Conservation (phyloP, 148 eudicot genomes). For the Silene conica region DNA sequence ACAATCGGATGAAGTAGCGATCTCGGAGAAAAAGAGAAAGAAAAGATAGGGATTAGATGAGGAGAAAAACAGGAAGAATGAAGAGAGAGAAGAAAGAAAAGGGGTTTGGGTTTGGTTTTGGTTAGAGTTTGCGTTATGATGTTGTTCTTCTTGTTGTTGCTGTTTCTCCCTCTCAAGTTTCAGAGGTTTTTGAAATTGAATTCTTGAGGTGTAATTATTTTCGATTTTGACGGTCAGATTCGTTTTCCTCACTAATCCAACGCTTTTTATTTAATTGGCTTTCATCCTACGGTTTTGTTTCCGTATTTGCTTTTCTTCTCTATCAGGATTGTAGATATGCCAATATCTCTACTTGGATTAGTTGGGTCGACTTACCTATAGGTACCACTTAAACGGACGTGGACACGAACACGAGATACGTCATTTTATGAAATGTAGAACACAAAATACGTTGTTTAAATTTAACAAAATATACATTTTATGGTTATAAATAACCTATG, state of each 20-base stretch:
- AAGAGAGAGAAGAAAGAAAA: neutral
- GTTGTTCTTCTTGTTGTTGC: neutral
- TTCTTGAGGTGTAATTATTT: neutral
- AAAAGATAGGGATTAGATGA: neutral
- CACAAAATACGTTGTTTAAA: no score
- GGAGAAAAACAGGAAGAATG: neutral
- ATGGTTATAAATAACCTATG: no score
- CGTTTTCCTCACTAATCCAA: neutral
- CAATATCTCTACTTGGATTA: neutral
- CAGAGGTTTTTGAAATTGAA: conserved; percentile 25
- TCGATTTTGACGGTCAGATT: conserved; percentile 19
- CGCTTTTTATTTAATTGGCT: neutral
- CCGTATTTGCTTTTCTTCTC: neutral
- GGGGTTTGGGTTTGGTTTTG: neutral
- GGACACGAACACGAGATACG: no score
- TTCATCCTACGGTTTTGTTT: conserved; percentile 7
- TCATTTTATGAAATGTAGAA: no score
- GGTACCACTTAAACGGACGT: no score
- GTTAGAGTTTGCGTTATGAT: neutral
- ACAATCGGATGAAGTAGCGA: neutral
- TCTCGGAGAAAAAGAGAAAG: neutral
- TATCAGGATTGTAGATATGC: neutral
- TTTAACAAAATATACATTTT: no score
- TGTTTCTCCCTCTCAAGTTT: conserved; percentile 32
- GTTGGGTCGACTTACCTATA: neutral